Evolutionary conservation across 2,329 filamentous ascomycete species (phyloP).

Genomic region (Aspergillus sp.): DNA sequence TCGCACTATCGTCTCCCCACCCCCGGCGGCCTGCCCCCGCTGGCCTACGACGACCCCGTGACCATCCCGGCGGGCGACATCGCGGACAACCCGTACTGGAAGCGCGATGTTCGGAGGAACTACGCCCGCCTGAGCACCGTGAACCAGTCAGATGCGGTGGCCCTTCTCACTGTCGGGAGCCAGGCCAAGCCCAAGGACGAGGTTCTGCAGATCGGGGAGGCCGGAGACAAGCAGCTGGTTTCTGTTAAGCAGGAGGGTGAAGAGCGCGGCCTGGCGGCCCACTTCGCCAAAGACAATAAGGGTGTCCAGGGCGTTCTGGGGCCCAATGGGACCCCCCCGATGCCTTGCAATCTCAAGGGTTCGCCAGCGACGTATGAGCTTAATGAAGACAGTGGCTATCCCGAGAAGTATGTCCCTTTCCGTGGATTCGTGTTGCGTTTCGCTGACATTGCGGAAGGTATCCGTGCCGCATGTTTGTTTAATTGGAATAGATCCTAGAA

Average conservation of each 20-base stretch:
- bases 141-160: constrained; percentile 74
- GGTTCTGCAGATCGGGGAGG: constrained; percentile 61
- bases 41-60: constrained; percentile 69
- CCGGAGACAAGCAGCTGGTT: constrained; percentile 64
- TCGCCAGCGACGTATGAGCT: constrained; percentile 55
- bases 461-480: constrained; percentile 39
- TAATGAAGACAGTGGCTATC: constrained; percentile 57
- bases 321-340: constrained; percentile 72
- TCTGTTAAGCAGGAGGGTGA: constrained; percentile 65
- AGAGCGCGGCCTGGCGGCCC: constrained; percentile 60
- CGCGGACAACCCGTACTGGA: constrained; percentile 92
- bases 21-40: constrained; percentile 62
- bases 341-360: constrained; percentile 61
- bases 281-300: constrained; percentile 58
- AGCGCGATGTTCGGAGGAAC: constrained; percentile 73
- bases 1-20: constrained; percentile 82
- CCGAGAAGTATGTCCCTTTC: constrained; percentile 50
- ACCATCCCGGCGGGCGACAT: constrained; percentile 77
- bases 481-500: constrained; percentile 8
- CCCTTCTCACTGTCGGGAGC: constrained; percentile 75
- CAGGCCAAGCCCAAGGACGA: constrained; percentile 72
- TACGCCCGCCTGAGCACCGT: constrained; percentile 77
- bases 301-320: constrained; percentile 54
- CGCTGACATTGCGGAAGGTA: constrained; percentile 26
- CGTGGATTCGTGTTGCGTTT: constrained; percentile 29